Base-by-base conservation (phyloP, 2,329 filamentous ascomycete genomes). In the Clonostachys byssicola region DNA sequence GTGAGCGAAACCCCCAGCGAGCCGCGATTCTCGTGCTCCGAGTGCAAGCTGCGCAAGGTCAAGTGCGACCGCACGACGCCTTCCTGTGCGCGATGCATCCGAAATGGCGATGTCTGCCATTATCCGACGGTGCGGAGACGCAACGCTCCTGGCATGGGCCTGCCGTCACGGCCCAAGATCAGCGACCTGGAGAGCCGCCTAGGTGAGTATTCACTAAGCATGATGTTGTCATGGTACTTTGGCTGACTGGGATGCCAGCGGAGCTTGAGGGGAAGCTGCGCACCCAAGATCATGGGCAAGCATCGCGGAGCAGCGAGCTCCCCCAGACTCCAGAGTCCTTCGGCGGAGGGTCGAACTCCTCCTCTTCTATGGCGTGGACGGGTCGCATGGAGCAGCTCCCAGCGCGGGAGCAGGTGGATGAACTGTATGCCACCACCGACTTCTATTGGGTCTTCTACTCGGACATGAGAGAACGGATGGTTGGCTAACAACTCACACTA, bases 321-420 rank as follows among this genome's bases (percentile, higher is more conserved):
- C 16, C 35, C 12, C 34, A 20, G 13, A 41, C 35, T 3, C 34
- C 35, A 12, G 50, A 47, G 12, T 53, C 52, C n/a, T 50, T 54
- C 12, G 52, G 52, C 1, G 49, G 40, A 16, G 23, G 23, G 23
- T 30, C 23, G 23, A 39, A 18, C 12, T 39, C 36, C 7, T n/a
- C 14, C 7, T 12, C 34, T 16, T 38, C 30, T 14, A 14, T 63
- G 13, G 48, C 57, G 6, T 47, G 51, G 33, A 56, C 59, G 9
- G 60, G 61, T 2, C 53, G 62, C 3, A 60, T 58, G 45, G 62
- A 66, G 45, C 53, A 60, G 42, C 52, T 60, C 2, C 63, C 60
- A 2, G 52, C 61, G 1, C 52, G 52, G 12, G 45, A 55, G 6
- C 40, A 63, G 2, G 50, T 63, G 3, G 56, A 59, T 17, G 55